Percentiles rank a stretch among this genome's conserved stretches.
Conservation (phyloP, 768 basidiomycete species). For the Trametes elegans region DNA sequence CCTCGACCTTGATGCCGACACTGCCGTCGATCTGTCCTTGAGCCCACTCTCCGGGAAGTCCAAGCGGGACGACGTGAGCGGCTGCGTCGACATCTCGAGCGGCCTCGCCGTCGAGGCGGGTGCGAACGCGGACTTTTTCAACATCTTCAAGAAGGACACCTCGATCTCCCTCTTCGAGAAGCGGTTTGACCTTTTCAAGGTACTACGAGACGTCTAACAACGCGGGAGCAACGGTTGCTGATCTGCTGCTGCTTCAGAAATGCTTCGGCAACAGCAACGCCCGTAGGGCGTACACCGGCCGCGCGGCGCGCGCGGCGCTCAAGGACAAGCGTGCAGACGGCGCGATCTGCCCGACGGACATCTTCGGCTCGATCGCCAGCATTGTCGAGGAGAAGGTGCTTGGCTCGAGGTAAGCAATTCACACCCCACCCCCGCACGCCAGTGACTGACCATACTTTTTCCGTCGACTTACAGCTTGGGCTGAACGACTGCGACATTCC, state of each 20-base stretch:
- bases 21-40: constrained; percentile 29
- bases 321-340: background rate
- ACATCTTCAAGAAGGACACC: constrained; percentile 22
- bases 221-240: background rate
- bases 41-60: constrained; percentile 19
- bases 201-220: no score
- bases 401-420: constrained; percentile 8
- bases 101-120: constrained; percentile 22
- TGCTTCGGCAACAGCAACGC: constrained; percentile 20
- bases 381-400: constrained; percentile 8
- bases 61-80: constrained; percentile 11
- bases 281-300: constrained; percentile 13
- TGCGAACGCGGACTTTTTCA: constrained; percentile 25
- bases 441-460: background rate
- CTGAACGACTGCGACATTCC: constrained; percentile 10
- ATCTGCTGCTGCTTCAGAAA: constrained; percentile 2
- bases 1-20: constrained; percentile 36
- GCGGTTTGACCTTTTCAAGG: constrained; percentile 27
- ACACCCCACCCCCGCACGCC: background rate
- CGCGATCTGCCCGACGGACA: background rate
- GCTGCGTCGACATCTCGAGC: constrained; percentile 24
- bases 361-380: background rate
- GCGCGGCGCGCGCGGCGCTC: background rate
- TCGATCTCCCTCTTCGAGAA: constrained; percentile 22
- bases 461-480: background rate